Evolutionary conservation across 2,329 filamentous ascomycete species (phyloP), one percentile per base, ranked within the genome.

Genomic region (Graphium sp.): DNA sequence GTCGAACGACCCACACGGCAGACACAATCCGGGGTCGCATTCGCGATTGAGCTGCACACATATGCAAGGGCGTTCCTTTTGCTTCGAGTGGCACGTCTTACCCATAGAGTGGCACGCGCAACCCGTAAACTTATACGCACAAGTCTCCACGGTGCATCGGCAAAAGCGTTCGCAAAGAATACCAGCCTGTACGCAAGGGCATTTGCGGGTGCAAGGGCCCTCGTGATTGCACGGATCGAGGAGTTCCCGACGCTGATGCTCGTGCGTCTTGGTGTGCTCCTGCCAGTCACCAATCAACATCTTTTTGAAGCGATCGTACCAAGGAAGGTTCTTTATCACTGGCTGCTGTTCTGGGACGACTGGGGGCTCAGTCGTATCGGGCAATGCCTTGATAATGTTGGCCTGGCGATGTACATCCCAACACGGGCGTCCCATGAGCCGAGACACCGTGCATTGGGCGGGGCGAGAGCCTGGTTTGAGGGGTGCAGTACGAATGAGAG

Each of bases 11-110:
- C 80, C 80, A 39, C 82, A 89, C 7, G 56, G 60, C 11, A 61
- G 61, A 41, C 82, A 91, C 9, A 87, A 57, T 33, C 77, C 70
- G 2, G 80, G 72, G 40, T 89, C 82, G 42, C 82, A 91, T 50
- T 91, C 82, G 22, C 82, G 66, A 38, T 80, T 77, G 29, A 82
- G 59, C 40, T 66, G 60, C 13, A 72, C 58, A 41, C 82, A 91
- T 10, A 77, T 73, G 43, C 82, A 89, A 4, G 63, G 61, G 34
- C 49, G 52, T 32, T 69, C 66, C 35, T 63, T 65, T 38, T 73
- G 57, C 24, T 62, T 66, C 9, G 60, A 47, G 5, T 60, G 38
- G 36, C 73, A 78, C 1, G 60, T 61, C 43, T 67, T 66, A 30
- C 77, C 78, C 6, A 53, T 53, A 1, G 54, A 52, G 28, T 70